Evolutionary conservation across 1,284 basidiomycete genomes (phyloP).

Genomic region (Moesziomyces parantarcticus): DNA sequence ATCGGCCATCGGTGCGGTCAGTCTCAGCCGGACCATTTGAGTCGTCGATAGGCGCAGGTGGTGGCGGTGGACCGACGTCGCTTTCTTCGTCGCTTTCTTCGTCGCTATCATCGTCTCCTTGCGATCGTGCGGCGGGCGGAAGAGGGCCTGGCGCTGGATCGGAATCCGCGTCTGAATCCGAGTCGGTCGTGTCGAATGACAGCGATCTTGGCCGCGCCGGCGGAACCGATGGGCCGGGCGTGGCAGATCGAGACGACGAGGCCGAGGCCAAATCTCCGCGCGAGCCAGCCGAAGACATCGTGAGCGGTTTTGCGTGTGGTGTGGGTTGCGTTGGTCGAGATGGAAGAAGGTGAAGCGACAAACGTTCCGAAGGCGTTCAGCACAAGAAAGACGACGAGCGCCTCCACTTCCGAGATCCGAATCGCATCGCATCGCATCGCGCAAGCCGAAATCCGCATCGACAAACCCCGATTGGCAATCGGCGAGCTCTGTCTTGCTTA

Average conservation of each 20-base stretch:
- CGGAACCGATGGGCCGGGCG: conserved; percentile 11
- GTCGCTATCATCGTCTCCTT: not conserved
- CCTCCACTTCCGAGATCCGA: not conserved
- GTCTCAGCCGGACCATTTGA: not conserved
- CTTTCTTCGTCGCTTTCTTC: conserved; percentile 12
- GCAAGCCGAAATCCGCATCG: no score
- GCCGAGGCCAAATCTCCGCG: not conserved
- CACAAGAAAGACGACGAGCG: not conserved
- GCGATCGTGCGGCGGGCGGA: conserved; percentile 1
- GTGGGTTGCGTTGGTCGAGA: not conserved
- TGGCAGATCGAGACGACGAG: conserved; percentile 8
- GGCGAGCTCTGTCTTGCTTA: no score
- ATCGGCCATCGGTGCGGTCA: not conserved
- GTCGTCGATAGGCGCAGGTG: conserved; percentile 1
- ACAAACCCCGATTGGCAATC: no score
- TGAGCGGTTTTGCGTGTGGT: not conserved
- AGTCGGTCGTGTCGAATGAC: conserved; percentile 25
- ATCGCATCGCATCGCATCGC: not conserved
- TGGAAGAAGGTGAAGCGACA: not conserved
- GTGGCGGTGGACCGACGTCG: conserved; percentile 27
- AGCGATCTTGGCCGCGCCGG: conserved; percentile 14
- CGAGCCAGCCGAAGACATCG: conserved; percentile 3
- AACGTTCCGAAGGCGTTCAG: not conserved
- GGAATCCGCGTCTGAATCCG: conserved; percentile 17
- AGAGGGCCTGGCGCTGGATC: conserved; percentile 12